phyloP scores from a whole-genome alignment of 148 eudicot genomes.

The Agrostemma githago region DNA sequence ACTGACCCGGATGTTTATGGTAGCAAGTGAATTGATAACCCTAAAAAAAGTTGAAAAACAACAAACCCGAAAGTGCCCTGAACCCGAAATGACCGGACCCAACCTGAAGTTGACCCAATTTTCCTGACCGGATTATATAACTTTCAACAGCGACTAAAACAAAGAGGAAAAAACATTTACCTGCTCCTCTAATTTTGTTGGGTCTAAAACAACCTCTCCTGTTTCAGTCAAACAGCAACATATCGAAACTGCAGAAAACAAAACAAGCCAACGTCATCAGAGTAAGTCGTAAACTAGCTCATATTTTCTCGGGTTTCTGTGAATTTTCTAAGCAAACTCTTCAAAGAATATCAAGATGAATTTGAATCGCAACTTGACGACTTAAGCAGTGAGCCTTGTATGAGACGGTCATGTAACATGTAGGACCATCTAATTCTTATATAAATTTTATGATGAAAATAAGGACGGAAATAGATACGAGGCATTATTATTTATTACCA shows the following conservation, averaged over 20 bases:
- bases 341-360: neutral
- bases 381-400: neutral
- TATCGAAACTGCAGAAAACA: conserved; percentile 67
- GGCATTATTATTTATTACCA: conserved; percentile 53
- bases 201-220: conserved; percentile 67
- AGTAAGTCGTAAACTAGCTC: neutral
- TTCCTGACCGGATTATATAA: neutral
- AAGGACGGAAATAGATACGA: neutral
- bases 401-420: neutral
- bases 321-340: neutral
- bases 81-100: too few species aligned
- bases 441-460: neutral
- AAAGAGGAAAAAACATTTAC: conserved; percentile 25
- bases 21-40: too few species aligned
- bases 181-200: conserved; percentile 85
- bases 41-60: too few species aligned
- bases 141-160: neutral
- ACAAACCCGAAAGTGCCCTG: too few species aligned
- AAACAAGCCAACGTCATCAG: conserved; percentile 16
- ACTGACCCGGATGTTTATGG: too few species aligned
- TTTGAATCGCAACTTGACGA: neutral
- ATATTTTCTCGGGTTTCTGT: too few species aligned
- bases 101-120: too few species aligned
- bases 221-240: conserved; percentile 65
- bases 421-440: neutral